phyloP scores from a whole-genome alignment of 257 asterid species.

The Schizonepeta tenuifolia region DNA sequence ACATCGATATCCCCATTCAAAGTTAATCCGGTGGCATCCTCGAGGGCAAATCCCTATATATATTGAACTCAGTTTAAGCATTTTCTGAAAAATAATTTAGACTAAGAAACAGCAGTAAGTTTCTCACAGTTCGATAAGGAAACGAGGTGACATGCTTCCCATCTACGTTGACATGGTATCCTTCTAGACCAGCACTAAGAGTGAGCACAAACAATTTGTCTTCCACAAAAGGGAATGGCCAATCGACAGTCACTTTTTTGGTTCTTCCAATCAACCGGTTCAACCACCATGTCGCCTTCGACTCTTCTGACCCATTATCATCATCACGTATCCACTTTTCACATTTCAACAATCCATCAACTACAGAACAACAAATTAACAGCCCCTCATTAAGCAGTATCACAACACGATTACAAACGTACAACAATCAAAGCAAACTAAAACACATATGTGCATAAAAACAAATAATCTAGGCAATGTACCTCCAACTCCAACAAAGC shows the following conservation, averaged over 20 bases:
- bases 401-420: conserved; percentile 16
- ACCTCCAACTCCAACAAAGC: neutral
- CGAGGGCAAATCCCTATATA: conserved; percentile 83
- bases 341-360: conserved; percentile 80
- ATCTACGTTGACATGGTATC: conserved; percentile 85
- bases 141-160: conserved; percentile 95
- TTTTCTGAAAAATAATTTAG: conserved; percentile 5
- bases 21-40: conserved; percentile 93
- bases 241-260: conserved; percentile 66
- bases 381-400: conserved; percentile 7
- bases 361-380: conserved; percentile 47
- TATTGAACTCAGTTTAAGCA: conserved; percentile 21
- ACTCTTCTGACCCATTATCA: conserved; percentile 67
- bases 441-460: neutral
- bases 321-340: conserved; percentile 86
- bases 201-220: conserved; percentile 84
- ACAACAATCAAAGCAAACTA: neutral
- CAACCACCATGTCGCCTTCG: conserved; percentile 86
- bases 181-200: conserved; percentile 95
- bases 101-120: conserved; percentile 10
- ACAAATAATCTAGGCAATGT: neutral
- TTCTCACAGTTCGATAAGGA: conserved; percentile 89
- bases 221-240: conserved; percentile 94
- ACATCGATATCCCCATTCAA: conserved; percentile 81
- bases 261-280: conserved; percentile 78